phyloP scores from a whole-genome alignment of 148 eudicot species.

The Pouteria glomerata region DNA sequence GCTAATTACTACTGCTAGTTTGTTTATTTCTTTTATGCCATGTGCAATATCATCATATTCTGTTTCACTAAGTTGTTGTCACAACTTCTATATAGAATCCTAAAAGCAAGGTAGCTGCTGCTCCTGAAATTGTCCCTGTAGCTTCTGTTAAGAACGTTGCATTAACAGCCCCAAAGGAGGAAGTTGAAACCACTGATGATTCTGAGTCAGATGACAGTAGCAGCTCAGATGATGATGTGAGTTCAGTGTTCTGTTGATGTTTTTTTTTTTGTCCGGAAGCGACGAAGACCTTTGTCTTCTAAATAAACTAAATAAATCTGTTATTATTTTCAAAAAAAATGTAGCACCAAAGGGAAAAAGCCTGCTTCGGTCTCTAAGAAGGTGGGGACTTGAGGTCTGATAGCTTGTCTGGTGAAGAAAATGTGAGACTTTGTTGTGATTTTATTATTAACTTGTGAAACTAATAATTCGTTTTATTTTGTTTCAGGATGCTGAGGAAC shows the following conservation, averaged over 20 bases:
- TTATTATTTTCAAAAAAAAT: background rate
- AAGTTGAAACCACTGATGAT: constrained; percentile 26
- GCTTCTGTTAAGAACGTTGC: constrained; percentile 18
- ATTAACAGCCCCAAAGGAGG: constrained; percentile 15
- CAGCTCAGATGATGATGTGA: constrained; percentile 27
- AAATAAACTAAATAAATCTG: too few relatives aligned
- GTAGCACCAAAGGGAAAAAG: background rate
- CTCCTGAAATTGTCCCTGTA: constrained; percentile 11
- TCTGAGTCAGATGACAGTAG: constrained; percentile 20
- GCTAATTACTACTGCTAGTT: background rate
- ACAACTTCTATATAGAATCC: background rate
- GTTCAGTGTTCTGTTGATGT: constrained; percentile 11
- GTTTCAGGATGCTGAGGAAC: constrained; percentile 10
- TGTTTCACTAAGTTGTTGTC: background rate
- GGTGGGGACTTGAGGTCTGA: too few relatives aligned
- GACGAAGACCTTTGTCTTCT: too few relatives aligned
- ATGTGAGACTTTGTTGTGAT: background rate
- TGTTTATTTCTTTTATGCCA: background rate
- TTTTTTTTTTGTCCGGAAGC: too few relatives aligned
- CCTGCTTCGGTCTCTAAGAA: background rate
- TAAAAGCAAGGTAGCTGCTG: constrained; percentile 8
- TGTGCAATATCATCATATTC: background rate
- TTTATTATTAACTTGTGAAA: background rate
- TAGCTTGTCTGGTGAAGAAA: too few relatives aligned
- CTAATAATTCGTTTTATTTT: background rate